Evolutionary conservation across 805 yeast species (phyloP).

Genomic region (Jamesozyma spencerorum): DNA sequence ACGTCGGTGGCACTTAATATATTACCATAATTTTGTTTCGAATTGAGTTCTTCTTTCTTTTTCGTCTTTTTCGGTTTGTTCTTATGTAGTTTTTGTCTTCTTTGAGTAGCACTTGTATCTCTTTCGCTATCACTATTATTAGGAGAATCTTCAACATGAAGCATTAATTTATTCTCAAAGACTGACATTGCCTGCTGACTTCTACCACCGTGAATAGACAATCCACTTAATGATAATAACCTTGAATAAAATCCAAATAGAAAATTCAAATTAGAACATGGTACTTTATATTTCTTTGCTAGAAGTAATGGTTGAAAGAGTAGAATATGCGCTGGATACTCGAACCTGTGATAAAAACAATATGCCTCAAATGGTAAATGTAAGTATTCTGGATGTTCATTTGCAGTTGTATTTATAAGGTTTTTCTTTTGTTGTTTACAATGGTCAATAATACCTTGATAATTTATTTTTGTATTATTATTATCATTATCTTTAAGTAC

Average conservation of each 20-base stretch:
- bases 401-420: slow-evolving; percentile 18
- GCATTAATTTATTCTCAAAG: slow-evolving; percentile 5
- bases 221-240: slow-evolving; percentile 22
- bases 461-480: slow-evolving; percentile 9
- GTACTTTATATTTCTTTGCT: slow-evolving; percentile 16
- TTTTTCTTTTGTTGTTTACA: slow-evolving; percentile 19
- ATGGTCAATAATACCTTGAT: slow-evolving; percentile 12
- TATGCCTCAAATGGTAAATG: slow-evolving; percentile 29
- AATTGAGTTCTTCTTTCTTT: neutral
- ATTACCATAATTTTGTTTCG: neutral
- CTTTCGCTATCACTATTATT: neutral
- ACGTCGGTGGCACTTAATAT: neutral
- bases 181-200: slow-evolving; percentile 8
- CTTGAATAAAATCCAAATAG: slow-evolving; percentile 26
- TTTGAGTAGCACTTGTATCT: neutral
- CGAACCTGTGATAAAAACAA: slow-evolving; percentile 28
- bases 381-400: slow-evolving; percentile 28
- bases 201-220: slow-evolving; percentile 22
- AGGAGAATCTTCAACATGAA: neutral
- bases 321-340: slow-evolving; percentile 27
- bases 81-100: slow-evolving; percentile 3
- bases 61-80: neutral
- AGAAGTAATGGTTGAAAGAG: slow-evolving; percentile 23
- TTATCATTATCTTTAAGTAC: neutral
- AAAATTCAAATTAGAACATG: slow-evolving; percentile 22